Evolutionary conservation across 1,284 basidiomycete genomes (phyloP), one percentile per base, ranked within the genome.

Genomic region (Heliocybe sulcata): DNA sequence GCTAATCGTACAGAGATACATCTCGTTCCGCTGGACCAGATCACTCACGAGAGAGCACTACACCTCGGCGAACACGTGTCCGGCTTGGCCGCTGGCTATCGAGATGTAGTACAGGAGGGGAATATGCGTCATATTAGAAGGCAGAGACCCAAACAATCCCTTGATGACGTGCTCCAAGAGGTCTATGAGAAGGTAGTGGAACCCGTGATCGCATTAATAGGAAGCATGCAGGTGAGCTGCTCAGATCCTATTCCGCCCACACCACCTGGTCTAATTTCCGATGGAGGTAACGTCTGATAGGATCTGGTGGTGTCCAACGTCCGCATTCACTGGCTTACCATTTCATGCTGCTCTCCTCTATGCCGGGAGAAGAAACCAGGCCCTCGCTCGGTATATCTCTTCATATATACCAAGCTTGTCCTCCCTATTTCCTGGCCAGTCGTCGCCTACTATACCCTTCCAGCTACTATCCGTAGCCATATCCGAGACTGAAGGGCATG

Each of bases 311-410:
- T 51, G 49, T 25, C 27, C 23, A 23, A 51, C 49, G 12, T 11
- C 12, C 11, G n/a, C 20, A 26, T 51, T 51, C 27, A 51, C 22
- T 9, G 14, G 14, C 20, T 20, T 51, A 12, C 49, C 49, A 12
- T 25, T 51, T 26, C 49, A 51, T 51, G 49, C 49, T 12, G 49
- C 49, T 31, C 19, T 19, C 11, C n/a, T 47, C 19, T 47, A 47
- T 25, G 23, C n/a, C 8, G 23, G 27, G 27, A 12, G 27, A 23
- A 26, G 12, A 31, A 51, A 8, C 8, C 27, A 6, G 27, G 12
- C 9, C 9, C 8, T 51, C 8, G 9, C 20, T 12, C 49, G 23
- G 27, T 31, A 16, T 12, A 25, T 51, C 6, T 51, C 49, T 9
- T 51, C 49, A 12, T 51, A 51, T 51, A 51, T 25, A 23, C 49